Evolutionary conservation across 2,329 filamentous ascomycete genomes (phyloP).

Genomic region (Cercospora sp.): DNA sequence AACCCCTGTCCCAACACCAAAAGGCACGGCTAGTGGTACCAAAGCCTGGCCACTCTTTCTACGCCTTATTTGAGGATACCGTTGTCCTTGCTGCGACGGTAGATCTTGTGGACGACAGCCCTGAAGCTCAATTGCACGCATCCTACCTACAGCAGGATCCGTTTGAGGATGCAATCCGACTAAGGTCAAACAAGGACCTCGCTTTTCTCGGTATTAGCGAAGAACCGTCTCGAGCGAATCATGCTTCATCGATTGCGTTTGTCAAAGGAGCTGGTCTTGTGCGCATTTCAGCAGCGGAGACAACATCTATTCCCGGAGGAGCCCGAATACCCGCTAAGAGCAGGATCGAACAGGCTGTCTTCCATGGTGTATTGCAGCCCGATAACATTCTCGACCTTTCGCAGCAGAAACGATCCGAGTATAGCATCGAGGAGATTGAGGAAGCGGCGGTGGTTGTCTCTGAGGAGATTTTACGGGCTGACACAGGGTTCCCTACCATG

Average conservation of each 20-base stretch:
- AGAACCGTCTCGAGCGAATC: slow-evolving; percentile 46
- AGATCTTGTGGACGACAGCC: slow-evolving; percentile 62
- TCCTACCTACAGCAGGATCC: slow-evolving; percentile 62
- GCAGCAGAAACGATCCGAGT: slow-evolving; percentile 61
- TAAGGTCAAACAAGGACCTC: slow-evolving; percentile 58
- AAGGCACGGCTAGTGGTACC: slow-evolving; percentile 73
- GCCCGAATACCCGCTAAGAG: slow-evolving; percentile 72
- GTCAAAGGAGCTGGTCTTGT: slow-evolving; percentile 60
- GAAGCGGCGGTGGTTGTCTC: slow-evolving; percentile 77
- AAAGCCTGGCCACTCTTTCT: slow-evolving; percentile 74
- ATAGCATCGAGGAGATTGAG: slow-evolving; percentile 69
- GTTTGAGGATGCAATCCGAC: slow-evolving; percentile 85
- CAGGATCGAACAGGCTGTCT: slow-evolving; percentile 92
- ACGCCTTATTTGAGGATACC: slow-evolving; percentile 75
- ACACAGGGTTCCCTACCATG: slow-evolving; percentile 69
- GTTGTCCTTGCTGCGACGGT: slow-evolving; percentile 75
- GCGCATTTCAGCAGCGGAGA: slow-evolving; percentile 57
- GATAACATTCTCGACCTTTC: slow-evolving; percentile 88
- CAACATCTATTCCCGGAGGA: slow-evolving; percentile 52
- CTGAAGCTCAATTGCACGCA: slow-evolving; percentile 71
- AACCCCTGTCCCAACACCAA: slow-evolving; percentile 46
- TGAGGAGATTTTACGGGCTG: slow-evolving; percentile 75
- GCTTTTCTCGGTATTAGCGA: slow-evolving; percentile 52
- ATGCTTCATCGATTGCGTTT: slow-evolving; percentile 52
- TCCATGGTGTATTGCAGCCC: slow-evolving; percentile 72